A percentile compares a stretch with the other conserved stretches of the same genome.
These are phyloP conservation scores for Pestalotiopsis fici DNA, from an alignment of 2,329 filamentous ascomycete species.

Conservation along the genomic window DNA sequence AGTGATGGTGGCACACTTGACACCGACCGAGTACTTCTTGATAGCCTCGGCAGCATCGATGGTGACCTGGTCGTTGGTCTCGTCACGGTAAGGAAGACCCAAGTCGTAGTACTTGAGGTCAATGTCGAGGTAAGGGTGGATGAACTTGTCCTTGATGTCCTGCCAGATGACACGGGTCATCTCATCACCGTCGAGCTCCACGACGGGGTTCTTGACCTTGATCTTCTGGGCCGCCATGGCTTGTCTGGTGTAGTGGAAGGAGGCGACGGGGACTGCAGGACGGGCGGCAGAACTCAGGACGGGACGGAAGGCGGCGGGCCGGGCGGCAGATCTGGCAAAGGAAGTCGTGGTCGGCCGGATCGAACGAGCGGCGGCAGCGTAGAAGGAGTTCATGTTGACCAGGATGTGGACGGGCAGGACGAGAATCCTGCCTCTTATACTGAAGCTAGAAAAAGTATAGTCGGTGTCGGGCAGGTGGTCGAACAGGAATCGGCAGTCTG, in stretches of 20 bases:
- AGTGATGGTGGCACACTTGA: slow-evolving; percentile 99
- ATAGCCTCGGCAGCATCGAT: slow-evolving; percentile 94
- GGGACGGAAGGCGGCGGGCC: slow-evolving; percentile 26
- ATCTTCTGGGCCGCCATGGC: slow-evolving; percentile 78
- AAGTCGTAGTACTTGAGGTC: slow-evolving; percentile 98
- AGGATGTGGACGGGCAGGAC: neutral
- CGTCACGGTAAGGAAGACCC: slow-evolving; percentile 89
- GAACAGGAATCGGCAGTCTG: neutral
- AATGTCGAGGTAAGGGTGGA: slow-evolving; percentile 92
- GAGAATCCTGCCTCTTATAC: neutral
- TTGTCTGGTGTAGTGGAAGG: slow-evolving; percentile 37
- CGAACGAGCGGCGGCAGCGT: slow-evolving; percentile 26
- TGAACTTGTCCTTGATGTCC: slow-evolving; percentile 99
- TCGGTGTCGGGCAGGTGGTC: neutral
- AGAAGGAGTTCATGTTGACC: slow-evolving; percentile 26
- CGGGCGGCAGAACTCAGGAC: slow-evolving; percentile 22
- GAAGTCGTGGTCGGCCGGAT: slow-evolving; percentile 26
- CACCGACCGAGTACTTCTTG: slow-evolving; percentile 97
- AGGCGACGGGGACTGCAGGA: slow-evolving; percentile 28
- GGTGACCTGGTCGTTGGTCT: slow-evolving; percentile 96
- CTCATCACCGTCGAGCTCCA: slow-evolving; percentile 92
- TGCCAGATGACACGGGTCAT: slow-evolving; percentile 99
- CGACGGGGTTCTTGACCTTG: slow-evolving; percentile 98
- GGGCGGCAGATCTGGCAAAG: slow-evolving; percentile 26
- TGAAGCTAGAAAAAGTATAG: slow-evolving; percentile 6